A percentile compares a stretch with the other conserved stretches of the same genome.
Conservation (phyloP, 2,329 filamentous ascomycete genomes). For the Trichoderma arundinaceum region DNA sequence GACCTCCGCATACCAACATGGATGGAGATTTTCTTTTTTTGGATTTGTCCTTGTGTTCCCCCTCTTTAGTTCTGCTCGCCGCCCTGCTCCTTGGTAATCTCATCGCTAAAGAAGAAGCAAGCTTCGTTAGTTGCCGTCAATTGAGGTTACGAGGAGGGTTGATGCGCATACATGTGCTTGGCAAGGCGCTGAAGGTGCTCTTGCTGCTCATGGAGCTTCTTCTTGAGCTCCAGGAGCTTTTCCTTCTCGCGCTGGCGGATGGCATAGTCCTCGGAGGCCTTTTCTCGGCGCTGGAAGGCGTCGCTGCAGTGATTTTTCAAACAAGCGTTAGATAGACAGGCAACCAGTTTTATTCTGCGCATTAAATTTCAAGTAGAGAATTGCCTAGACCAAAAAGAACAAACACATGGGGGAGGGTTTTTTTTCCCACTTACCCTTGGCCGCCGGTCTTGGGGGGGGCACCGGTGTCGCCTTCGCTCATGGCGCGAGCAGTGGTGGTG, state of each 20-base stretch:
- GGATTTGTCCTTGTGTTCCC: neutral
- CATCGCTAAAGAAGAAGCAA: conserved; percentile 62
- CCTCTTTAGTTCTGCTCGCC: conserved; percentile 66
- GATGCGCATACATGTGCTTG: conserved; percentile 72
- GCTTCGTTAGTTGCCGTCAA: conserved; percentile 10
- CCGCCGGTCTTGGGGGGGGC: conserved; percentile 60
- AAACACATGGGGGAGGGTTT: neutral
- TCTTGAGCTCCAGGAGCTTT: conserved; percentile 80
- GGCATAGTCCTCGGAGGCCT: conserved; percentile 82
- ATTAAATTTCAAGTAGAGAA: neutral
- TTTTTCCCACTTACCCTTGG: conserved; percentile 53
- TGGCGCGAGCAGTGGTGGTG: conserved; percentile 65
- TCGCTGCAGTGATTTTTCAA: conserved; percentile 62
- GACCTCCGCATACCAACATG: neutral
- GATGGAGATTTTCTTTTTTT: conserved; percentile 28
- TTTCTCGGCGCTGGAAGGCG: conserved; percentile 89
- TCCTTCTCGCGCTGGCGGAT: conserved; percentile 87
- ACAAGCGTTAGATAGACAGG: neutral
- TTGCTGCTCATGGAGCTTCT: conserved; percentile 77
- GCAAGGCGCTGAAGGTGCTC: conserved; percentile 83
- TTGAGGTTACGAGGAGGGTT: conserved; percentile 43
- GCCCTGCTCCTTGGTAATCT: conserved; percentile 74
- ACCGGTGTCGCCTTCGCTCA: conserved; percentile 74
- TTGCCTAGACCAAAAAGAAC: no score
- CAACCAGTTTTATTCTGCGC: neutral